phyloP scores from a whole-genome alignment of 2,329 filamentous ascomycete genomes.

The Magnaporthiopsis rhizophila region DNA sequence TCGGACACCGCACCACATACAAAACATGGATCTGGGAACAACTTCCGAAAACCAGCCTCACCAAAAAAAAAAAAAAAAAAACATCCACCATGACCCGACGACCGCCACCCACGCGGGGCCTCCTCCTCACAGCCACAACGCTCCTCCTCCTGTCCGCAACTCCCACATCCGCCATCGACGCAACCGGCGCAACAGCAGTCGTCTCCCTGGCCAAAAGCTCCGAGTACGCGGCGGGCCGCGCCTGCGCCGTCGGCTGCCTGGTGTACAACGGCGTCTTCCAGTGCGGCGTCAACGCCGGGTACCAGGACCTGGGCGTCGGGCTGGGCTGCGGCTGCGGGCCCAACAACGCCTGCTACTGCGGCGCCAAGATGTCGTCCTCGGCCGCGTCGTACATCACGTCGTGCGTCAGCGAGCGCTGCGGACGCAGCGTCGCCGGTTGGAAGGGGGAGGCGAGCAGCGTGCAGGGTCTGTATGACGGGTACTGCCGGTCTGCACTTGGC shows the following conservation, averaged over 20 bases:
- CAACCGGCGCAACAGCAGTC: not conserved
- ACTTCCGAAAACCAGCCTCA: no score
- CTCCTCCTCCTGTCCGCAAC: not conserved
- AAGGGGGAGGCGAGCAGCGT: constrained; percentile 15
- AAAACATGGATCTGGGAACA: no score
- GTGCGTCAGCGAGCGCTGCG: constrained; percentile 18
- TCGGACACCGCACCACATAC: no score
- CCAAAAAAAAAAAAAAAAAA: no score
- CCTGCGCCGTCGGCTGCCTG: constrained; percentile 18
- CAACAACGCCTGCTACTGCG: constrained; percentile 19
- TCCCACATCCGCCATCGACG: not conserved
- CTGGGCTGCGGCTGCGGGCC: constrained; percentile 18
- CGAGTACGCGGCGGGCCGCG: constrained; percentile 14
- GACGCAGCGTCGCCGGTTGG: constrained; percentile 13
- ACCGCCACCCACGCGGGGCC: not conserved
- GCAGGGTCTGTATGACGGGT: constrained; percentile 16
- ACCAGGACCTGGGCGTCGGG: constrained; percentile 17
- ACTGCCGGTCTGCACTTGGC: constrained; percentile 16
- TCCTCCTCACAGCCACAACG: not conserved
- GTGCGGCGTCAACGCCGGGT: constrained; percentile 14
- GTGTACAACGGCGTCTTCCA: constrained; percentile 15
- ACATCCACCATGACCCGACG: not conserved
- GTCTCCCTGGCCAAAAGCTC: constrained; percentile 10
- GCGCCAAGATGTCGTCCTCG: constrained; percentile 14
- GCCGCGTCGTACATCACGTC: constrained; percentile 17